A percentile compares a stretch with the other conserved stretches of the same genome.
Conservation (phyloP, 208 protist species). For the Leishmania turanica region DNA sequence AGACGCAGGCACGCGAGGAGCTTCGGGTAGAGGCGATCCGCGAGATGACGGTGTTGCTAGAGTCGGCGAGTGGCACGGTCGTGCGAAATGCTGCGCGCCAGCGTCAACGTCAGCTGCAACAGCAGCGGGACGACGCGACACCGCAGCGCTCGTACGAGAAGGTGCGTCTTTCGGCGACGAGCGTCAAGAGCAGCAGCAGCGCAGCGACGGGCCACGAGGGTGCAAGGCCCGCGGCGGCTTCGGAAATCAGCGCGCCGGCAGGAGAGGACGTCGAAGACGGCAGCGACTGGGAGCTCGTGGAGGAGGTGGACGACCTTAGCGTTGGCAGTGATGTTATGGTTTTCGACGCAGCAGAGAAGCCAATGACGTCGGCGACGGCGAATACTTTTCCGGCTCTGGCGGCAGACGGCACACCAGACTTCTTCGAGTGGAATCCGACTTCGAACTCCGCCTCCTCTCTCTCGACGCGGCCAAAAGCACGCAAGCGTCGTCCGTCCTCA, state of each 20-base stretch:
- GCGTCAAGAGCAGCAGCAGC: background rate
- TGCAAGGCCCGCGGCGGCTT: background rate
- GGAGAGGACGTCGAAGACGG: slow-evolving; percentile 4
- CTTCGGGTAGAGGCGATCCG: slow-evolving; percentile 21
- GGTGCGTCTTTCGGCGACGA: background rate
- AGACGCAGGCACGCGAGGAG: slow-evolving; percentile 23
- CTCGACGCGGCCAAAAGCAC: background rate
- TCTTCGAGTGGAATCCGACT: slow-evolving; percentile 79
- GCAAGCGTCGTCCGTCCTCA: background rate
- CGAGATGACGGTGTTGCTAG: slow-evolving; percentile 17
- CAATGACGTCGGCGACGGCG: background rate
- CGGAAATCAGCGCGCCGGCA: background rate
- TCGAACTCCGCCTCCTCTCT: slow-evolving; percentile 37
- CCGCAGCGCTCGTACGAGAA: background rate
- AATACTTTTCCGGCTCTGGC: background rate
- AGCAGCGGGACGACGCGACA: background rate
- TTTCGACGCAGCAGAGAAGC: background rate
- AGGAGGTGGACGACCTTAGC: background rate
- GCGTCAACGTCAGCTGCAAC: background rate
- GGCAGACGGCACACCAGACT: slow-evolving; percentile 2
- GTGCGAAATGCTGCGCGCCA: background rate
- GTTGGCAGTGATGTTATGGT: background rate
- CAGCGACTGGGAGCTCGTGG: slow-evolving; percentile 7
- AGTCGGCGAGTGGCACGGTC: slow-evolving; percentile 18
- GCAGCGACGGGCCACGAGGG: background rate